Percentiles rank a stretch among this genome's conserved stretches.
Conservation (phyloP, 1,139 yeast genomes). For the Debaryomyces udenii region DNA sequence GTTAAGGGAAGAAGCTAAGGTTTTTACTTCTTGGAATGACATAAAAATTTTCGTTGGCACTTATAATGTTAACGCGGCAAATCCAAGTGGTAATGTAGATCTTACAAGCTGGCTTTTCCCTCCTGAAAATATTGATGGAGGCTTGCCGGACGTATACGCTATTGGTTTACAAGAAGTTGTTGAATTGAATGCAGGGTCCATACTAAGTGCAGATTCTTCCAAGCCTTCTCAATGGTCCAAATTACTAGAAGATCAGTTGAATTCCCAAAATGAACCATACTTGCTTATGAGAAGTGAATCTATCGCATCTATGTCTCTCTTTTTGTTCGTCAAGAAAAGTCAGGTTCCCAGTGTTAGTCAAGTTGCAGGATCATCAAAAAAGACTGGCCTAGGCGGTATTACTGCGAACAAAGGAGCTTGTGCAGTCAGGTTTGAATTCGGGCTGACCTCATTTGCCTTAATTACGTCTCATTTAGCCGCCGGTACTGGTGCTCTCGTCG, state of each 20-base stretch:
- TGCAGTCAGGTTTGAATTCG: slow-evolving; percentile 77
- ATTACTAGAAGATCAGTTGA: slow-evolving; percentile 58
- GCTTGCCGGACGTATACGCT: slow-evolving; percentile 70
- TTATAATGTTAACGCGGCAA: slow-evolving; percentile 83
- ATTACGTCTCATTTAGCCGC: slow-evolving; percentile 96
- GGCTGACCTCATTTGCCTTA: slow-evolving; percentile 77
- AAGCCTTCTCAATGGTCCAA: slow-evolving; percentile 68
- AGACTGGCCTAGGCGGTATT: slow-evolving; percentile 91
- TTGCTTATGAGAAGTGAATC: slow-evolving; percentile 46
- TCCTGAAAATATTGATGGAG: slow-evolving; percentile 46
- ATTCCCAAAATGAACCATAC: slow-evolving; percentile 41
- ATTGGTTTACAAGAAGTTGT: slow-evolving; percentile 93
- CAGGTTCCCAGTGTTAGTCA: slow-evolving; percentile 67
- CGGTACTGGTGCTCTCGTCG: slow-evolving; percentile 80
- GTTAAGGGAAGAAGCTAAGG: slow-evolving; percentile 50
- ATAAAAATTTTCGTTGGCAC: slow-evolving; percentile 81
- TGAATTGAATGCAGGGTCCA: slow-evolving; percentile 85
- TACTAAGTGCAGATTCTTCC: slow-evolving; percentile 67
- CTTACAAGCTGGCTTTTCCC: slow-evolving; percentile 86
- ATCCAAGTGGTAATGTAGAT: slow-evolving; percentile 51
- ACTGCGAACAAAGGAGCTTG: slow-evolving; percentile 93
- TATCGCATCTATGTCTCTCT: slow-evolving; percentile 47
- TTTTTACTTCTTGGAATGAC: slow-evolving; percentile 62
- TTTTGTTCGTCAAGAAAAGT: slow-evolving; percentile 40
- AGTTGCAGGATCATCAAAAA: slow-evolving; percentile 78